Base-by-base conservation (phyloP, 768 basidiomycete genomes). In the Russula lepida region DNA sequence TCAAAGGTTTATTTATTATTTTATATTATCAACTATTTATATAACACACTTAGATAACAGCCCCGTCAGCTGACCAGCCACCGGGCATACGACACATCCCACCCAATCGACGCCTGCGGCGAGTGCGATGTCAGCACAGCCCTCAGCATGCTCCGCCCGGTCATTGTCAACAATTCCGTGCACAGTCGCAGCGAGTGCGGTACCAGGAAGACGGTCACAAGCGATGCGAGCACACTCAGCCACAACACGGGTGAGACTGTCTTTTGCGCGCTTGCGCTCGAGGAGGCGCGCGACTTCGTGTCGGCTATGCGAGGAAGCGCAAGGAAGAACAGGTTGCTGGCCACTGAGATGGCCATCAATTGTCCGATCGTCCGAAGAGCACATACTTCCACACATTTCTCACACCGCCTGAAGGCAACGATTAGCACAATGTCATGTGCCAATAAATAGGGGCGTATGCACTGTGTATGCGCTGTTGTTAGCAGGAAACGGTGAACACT, bases 291-390 rank as follows among this genome's bases (percentile, higher is more conserved):
- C 30, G 46, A 15, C 19, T 53, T 39, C 13, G 23, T 37, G 15
- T 32, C 43, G n/a, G 35, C 9, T 41, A 13, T 12, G 7, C 17
- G 35, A 13, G 56, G 8, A 32, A 84, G 57, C 11, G 83, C 79
- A 6, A 82, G 70, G 65, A 81, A 81, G 72, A 86, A 88, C 21
- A 89, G 74, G 56, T 82, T 81, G 0, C 81, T 79, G 8, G 84
- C 82, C 39, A 87, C 82, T 12, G 81, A 82, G 49, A 88, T 82
- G 33, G 87, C 85, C 56, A 89, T 85, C 23, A 88, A 66, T 70
- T 88, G 85, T 6, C 85, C 19, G 19, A 66, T 70, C 88, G 85
- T 6, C 85, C 19, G 19, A 39, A 76, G 37, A 88, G 73, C 83
- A 88, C 85, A 71, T 85, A 88, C 2, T 81, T 84, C 83, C 83